phyloP scores from a whole-genome alignment of 768 basidiomycete genomes.

The Macrolepiota albuminosa region DNA sequence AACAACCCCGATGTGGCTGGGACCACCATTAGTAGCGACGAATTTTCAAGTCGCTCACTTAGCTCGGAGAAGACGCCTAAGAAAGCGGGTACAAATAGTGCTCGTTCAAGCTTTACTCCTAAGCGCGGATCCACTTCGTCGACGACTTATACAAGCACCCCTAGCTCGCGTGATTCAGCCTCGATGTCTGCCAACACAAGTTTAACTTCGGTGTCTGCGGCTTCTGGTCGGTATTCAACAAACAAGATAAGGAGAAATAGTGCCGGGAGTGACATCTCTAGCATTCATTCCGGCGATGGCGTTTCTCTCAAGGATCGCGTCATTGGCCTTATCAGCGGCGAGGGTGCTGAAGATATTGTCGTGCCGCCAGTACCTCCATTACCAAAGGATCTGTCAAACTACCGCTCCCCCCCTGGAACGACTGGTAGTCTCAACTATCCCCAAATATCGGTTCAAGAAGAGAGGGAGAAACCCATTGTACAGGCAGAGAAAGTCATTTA shows the following conservation, averaged over 20 bases:
- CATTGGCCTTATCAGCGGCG: constrained; percentile 53
- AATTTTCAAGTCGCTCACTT: constrained; percentile 38
- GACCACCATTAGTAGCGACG: constrained; percentile 54
- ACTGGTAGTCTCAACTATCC: constrained; percentile 53
- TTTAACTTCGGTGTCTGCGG: constrained; percentile 68
- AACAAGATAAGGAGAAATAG: constrained; percentile 74
- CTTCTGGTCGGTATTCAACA: constrained; percentile 69
- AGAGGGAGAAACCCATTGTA: constrained; percentile 34
- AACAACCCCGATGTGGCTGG: constrained; percentile 39
- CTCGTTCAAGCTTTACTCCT: constrained; percentile 72
- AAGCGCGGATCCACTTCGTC: constrained; percentile 90
- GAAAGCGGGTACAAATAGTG: constrained; percentile 51
- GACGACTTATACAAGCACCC: constrained; percentile 77
- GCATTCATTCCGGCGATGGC: constrained; percentile 65
- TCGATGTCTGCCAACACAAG: constrained; percentile 77
- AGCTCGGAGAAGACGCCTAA: constrained; percentile 62
- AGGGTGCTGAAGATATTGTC: constrained; percentile 51
- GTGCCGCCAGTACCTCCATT: constrained; percentile 95
- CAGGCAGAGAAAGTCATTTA: constrained; percentile 37
- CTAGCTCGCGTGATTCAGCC: constrained; percentile 83
- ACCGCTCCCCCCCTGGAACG: constrained; percentile 63
- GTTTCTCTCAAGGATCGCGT: constrained; percentile 63
- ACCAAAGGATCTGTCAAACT: constrained; percentile 82
- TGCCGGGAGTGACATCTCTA: constrained; percentile 81
- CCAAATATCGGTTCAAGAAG: constrained; percentile 30